These are phyloP conservation scores for Prillingera fragicola DNA, from an alignment of 1,284 basidiomycete genomes.

Conservation along the genomic window DNA sequence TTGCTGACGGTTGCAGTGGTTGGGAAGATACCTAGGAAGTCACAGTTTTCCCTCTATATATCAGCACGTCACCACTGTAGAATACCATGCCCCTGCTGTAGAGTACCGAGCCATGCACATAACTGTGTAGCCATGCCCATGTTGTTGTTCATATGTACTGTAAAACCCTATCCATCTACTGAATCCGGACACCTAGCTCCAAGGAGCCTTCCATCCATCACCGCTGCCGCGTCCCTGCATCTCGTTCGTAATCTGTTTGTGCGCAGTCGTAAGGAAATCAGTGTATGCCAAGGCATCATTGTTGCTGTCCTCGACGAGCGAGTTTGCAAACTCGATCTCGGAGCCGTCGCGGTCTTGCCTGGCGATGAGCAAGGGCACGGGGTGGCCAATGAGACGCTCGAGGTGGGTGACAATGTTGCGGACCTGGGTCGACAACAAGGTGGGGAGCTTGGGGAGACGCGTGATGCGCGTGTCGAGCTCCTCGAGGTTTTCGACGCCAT, in stretches of 20 bases:
- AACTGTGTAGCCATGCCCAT: neutral
- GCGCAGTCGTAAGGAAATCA: conserved; percentile 55
- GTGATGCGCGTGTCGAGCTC: conserved; percentile 68
- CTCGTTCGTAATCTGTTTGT: conserved; percentile 48
- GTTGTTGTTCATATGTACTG: neutral
- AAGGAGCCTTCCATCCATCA: conserved; percentile 44
- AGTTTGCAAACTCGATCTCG: conserved; percentile 95
- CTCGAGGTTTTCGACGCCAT: conserved; percentile 73
- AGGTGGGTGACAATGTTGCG: conserved; percentile 75
- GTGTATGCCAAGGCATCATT: conserved; percentile 86
- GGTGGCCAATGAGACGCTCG: conserved; percentile 59
- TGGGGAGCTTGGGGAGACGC: conserved; percentile 66
- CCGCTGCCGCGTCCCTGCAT: conserved; percentile 39
- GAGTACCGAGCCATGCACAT: too few relatives aligned
- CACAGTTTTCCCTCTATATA: neutral
- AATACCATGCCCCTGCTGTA: too few relatives aligned
- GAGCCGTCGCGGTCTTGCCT: conserved; percentile 89
- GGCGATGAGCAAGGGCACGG: conserved; percentile 68
- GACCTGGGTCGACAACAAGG: conserved; percentile 75
- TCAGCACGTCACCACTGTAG: neutral
- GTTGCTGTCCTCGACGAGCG: conserved; percentile 94
- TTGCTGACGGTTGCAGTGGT: conserved; percentile 19
- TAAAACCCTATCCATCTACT: conserved; percentile 3
- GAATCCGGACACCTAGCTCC: conserved; percentile 15
- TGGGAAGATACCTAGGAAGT: conserved; percentile 24